These are phyloP conservation scores for Suillus cothurnatus DNA, from an alignment of 768 basidiomycete species.

Conservation along the genomic window DNA sequence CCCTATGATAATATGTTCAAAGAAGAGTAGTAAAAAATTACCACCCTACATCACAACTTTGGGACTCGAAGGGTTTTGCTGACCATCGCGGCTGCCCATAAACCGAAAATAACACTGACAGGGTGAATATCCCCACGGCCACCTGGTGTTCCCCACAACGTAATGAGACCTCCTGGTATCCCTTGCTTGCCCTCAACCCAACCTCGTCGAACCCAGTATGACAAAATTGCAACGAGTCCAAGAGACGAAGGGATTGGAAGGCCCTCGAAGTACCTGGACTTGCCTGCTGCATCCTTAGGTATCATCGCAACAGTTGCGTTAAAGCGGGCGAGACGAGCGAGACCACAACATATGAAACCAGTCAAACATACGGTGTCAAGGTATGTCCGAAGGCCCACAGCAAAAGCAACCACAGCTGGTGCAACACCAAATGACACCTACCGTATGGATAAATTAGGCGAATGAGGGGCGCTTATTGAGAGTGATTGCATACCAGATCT, in stretches of 20 bases:
- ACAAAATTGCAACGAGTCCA: constrained; percentile 73
- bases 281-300: constrained; percentile 85
- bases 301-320: constrained; percentile 96
- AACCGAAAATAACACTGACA: constrained; percentile 72
- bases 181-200: constrained; percentile 83
- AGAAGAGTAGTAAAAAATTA: constrained; percentile 3
- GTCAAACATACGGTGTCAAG: constrained; percentile 88
- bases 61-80: constrained; percentile 94
- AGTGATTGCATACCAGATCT: constrained; percentile 68
- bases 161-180: constrained; percentile 73
- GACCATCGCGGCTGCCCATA: constrained; percentile 96
- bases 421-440: constrained; percentile 99
- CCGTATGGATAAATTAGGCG: constrained; percentile 8
- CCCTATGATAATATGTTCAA: constrained; percentile 1
- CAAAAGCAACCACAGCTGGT: constrained; percentile 90
- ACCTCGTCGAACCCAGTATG: constrained; percentile 81
- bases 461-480: constrained; percentile 8
- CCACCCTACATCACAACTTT: constrained; percentile 52
- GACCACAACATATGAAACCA: constrained; percentile 92
- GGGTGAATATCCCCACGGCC: constrained; percentile 86
- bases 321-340: constrained; percentile 96
- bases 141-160: constrained; percentile 69
- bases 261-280: constrained; percentile 95
- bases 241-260: constrained; percentile 95
- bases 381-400: constrained; percentile 86